Conservation (phyloP, 2,329 filamentous ascomycete genomes). For the Alternaria novae-zelandiae region DNA sequence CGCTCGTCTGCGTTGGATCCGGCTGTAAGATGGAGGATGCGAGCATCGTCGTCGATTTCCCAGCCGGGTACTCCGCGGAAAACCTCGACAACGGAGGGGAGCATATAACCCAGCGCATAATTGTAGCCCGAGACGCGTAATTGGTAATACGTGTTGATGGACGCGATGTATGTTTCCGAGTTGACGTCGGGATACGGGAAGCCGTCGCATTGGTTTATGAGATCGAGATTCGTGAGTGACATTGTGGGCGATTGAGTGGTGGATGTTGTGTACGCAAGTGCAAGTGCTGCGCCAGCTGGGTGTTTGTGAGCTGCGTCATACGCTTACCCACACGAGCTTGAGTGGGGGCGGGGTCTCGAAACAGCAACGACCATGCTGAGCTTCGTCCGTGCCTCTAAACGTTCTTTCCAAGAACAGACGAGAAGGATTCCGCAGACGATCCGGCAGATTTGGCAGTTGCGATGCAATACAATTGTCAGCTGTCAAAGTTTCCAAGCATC, state of each 20-base stretch:
- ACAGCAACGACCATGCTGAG: background rate
- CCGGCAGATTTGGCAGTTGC: background rate
- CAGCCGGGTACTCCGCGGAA: conserved; percentile 65
- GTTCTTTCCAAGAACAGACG: background rate
- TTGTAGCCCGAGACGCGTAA: conserved; percentile 73
- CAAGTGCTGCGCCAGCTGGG: background rate
- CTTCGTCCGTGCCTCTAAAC: background rate
- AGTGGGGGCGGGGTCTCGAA: conserved; percentile 36
- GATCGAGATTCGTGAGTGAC: conserved; percentile 58
- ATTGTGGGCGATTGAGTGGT: conserved; percentile 21
- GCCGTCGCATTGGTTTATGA: conserved; percentile 68
- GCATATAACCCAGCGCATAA: conserved; percentile 65
- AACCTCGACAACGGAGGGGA: conserved; percentile 66
- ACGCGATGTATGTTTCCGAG: conserved; percentile 59
- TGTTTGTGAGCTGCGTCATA: conserved; percentile 17
- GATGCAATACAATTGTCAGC: background rate
- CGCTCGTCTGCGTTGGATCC: conserved; percentile 67
- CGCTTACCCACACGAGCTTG: conserved; percentile 3
- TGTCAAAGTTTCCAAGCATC: background rate
- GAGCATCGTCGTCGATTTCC: conserved; percentile 63
- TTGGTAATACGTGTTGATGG: conserved; percentile 63
- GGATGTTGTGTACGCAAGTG: background rate
- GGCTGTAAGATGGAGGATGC: conserved; percentile 69
- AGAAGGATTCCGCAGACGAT: background rate
- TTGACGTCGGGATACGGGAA: conserved; percentile 77